Conservation (phyloP, 148 eudicot species). For the Rhododendron molle region DNA sequence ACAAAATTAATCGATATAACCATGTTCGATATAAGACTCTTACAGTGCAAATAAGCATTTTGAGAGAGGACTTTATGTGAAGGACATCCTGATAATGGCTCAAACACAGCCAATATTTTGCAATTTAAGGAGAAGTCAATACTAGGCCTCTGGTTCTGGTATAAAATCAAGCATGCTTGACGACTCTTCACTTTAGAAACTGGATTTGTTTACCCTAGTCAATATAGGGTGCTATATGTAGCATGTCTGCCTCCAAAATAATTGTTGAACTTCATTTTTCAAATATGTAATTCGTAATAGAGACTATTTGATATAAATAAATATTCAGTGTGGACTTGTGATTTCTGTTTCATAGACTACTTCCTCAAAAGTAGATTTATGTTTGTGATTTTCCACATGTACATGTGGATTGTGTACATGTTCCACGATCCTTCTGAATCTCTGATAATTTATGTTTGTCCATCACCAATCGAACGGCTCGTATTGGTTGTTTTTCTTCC, state of each 20-base stretch:
- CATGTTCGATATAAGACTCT: not conserved
- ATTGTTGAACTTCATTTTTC: not conserved
- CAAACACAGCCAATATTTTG: not conserved
- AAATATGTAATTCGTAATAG: not conserved
- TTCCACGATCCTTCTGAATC: not conserved
- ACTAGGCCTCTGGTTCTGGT: not conserved
- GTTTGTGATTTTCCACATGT: not conserved
- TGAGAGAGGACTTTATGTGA: not conserved
- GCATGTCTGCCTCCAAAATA: not conserved
- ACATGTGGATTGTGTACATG: not conserved
- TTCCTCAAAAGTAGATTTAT: not conserved
- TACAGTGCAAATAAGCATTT: not conserved
- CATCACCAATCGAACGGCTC: not conserved
- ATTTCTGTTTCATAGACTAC: not conserved
- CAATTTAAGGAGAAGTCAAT: not conserved
- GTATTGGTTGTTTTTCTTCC: not conserved
- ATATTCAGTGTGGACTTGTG: not conserved
- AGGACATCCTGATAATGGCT: not conserved
- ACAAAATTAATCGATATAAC: not conserved
- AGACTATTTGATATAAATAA: not conserved
- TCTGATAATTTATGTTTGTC: not conserved
- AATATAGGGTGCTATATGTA: not conserved
- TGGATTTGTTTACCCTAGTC: not conserved
- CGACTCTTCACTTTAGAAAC: not conserved
- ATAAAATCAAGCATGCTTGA: not conserved